These are phyloP conservation scores for Tephrocybe sp. DNA, from an alignment of 768 basidiomycete species.

Conservation along the genomic window DNA sequence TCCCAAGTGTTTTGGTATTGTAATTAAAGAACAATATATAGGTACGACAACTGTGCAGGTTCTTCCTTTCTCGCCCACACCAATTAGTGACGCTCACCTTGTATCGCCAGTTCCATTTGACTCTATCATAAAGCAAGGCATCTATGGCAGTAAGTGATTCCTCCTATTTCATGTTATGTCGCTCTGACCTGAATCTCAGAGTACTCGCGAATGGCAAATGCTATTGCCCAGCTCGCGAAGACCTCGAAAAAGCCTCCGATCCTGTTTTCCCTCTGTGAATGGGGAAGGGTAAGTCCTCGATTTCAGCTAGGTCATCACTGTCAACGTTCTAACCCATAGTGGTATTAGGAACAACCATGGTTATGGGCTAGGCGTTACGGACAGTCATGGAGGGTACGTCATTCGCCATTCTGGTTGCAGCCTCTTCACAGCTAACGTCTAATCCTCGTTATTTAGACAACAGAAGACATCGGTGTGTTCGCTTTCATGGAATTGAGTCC, in stretches of 20 bases:
- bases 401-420: not conserved
- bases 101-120: slow-evolving; percentile 52
- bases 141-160: slow-evolving; percentile 47
- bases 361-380: slow-evolving; percentile 42
- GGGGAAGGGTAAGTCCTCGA: slow-evolving; percentile 56
- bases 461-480: slow-evolving; percentile 41
- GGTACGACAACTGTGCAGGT: slow-evolving; percentile 61
- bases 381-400: slow-evolving; percentile 67
- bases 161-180: not conserved
- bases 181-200: slow-evolving; percentile 2
- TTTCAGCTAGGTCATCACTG: not conserved
- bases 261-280: slow-evolving; percentile 62
- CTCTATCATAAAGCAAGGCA: slow-evolving; percentile 53
- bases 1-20: not conserved
- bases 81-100: not conserved
- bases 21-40: slow-evolving; percentile 9
- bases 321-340: not conserved
- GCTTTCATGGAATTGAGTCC: not conserved
- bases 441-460: slow-evolving; percentile 51
- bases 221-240: slow-evolving; percentile 49
- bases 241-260: slow-evolving; percentile 48
- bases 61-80: not conserved
- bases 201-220: slow-evolving; percentile 63
- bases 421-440: too few species aligned
- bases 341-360: slow-evolving; percentile 55